phyloP scores from a whole-genome alignment of 2,329 filamentous ascomycete genomes.

The Sclerotinia glacialis region DNA sequence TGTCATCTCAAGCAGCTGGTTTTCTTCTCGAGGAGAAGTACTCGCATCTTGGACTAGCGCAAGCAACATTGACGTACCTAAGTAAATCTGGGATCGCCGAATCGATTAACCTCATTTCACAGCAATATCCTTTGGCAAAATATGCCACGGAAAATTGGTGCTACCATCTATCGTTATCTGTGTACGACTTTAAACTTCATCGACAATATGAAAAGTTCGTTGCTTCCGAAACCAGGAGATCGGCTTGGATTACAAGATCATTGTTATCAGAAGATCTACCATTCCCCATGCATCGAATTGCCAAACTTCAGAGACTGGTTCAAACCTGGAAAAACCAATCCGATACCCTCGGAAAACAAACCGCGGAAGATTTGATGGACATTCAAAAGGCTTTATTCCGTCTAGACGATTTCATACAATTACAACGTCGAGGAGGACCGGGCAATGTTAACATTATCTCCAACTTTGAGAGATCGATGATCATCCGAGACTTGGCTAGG shows the following conservation, averaged over 20 bases:
- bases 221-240: slow-evolving; percentile 15
- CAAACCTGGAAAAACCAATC: slow-evolving; percentile 19
- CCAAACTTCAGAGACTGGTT: slow-evolving; percentile 20
- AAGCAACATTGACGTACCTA: slow-evolving; percentile 18
- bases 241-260: slow-evolving; percentile 19
- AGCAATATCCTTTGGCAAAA: slow-evolving; percentile 16
- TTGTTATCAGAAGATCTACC: slow-evolving; percentile 17
- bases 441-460: slow-evolving; percentile 15
- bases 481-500: slow-evolving; percentile 19
- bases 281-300: slow-evolving; percentile 21
- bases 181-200: slow-evolving; percentile 6
- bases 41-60: slow-evolving; percentile 7
- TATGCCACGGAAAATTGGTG: slow-evolving; percentile 22
- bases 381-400: slow-evolving; percentile 19
- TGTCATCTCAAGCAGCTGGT: slow-evolving; percentile 13
- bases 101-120: slow-evolving; percentile 5
- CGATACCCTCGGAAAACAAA: slow-evolving; percentile 5
- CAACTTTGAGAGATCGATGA: slow-evolving; percentile 21
- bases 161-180: slow-evolving; percentile 18
- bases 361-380: slow-evolving; percentile 20
- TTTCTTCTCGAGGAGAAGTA: slow-evolving; percentile 16
- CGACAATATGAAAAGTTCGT: slow-evolving; percentile 19
- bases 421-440: slow-evolving; percentile 12
- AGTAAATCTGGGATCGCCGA: slow-evolving; percentile 6
- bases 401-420: slow-evolving; percentile 20